phyloP scores from a whole-genome alignment of 1,284 basidiomycete species.

The Caloboletus inedulis region DNA sequence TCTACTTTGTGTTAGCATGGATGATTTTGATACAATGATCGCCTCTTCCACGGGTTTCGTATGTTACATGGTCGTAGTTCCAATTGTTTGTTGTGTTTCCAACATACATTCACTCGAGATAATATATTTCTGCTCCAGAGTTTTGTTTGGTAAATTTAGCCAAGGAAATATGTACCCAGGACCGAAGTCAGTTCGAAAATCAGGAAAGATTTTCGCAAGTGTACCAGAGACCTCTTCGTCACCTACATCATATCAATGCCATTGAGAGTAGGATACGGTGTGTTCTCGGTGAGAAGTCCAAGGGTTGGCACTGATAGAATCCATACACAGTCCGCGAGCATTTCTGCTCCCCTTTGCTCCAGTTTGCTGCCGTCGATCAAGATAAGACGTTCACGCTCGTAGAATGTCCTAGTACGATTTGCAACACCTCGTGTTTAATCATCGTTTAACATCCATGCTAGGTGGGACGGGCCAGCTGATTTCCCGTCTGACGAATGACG shows the following conservation, averaged over 20 bases:
- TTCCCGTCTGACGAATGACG: conserved; percentile 73
- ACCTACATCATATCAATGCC: conserved; percentile 18
- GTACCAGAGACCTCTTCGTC: background rate
- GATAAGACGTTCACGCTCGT: conserved; percentile 76
- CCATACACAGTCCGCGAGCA: conserved; percentile 72
- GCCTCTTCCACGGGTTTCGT: background rate
- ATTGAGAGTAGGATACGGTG: conserved; percentile 33
- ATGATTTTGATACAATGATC: conserved; percentile 87
- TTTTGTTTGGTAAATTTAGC: conserved; percentile 1
- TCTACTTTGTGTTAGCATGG: conserved; percentile 87
- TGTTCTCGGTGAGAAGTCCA: background rate
- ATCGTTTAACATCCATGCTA: conserved; percentile 27
- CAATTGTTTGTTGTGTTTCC: conserved; percentile 7
- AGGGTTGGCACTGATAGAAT: conserved; percentile 2
- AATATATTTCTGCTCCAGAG: background rate
- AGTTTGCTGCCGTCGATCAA: conserved; percentile 63
- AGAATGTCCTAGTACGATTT: conserved; percentile 80
- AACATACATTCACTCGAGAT: background rate
- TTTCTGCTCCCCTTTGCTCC: conserved; percentile 86
- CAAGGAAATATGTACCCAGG: background rate
- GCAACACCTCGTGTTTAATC: background rate
- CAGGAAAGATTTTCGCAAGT: background rate
- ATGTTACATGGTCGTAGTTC: conserved; percentile 16
- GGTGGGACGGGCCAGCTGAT: conserved; percentile 93
- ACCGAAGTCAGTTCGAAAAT: background rate